Conservation (phyloP, 257 asterid genomes). For the Solanum virginianum region DNA sequence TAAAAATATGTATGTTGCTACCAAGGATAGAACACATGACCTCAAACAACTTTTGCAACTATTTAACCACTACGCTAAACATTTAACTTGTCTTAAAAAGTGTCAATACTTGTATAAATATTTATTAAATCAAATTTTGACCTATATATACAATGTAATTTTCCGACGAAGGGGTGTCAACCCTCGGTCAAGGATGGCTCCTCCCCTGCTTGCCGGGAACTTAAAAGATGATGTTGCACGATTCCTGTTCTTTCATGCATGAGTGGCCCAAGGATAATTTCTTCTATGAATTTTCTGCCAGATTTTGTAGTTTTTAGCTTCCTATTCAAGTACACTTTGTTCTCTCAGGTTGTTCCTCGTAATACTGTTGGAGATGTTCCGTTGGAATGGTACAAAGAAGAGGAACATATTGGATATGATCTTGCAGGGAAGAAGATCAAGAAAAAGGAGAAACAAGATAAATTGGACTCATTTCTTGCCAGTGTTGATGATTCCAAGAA, state of each 20-base stretch:
- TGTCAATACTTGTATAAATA: no score
- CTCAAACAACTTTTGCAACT: no score
- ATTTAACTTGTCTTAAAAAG: no score
- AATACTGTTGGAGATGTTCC: slow-evolving; percentile 92
- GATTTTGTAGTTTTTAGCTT: background rate
- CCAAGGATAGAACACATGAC: no score
- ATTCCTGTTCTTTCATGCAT: background rate
- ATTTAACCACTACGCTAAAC: no score
- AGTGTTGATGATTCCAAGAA: slow-evolving; percentile 63
- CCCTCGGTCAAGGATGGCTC: no score
- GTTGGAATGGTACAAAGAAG: slow-evolving; percentile 76
- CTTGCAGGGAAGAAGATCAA: slow-evolving; percentile 80
- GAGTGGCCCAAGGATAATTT: background rate
- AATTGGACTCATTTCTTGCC: slow-evolving; percentile 69
- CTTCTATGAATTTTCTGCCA: background rate
- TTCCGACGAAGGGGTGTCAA: no score
- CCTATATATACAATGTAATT: no score
- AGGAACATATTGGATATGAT: slow-evolving; percentile 94
- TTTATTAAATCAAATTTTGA: no score
- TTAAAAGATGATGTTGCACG: background rate
- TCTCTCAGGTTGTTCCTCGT: slow-evolving; percentile 70
- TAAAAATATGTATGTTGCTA: no score
- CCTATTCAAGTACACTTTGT: background rate
- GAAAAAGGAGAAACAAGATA: slow-evolving; percentile 74
- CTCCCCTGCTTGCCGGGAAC: background rate